Evolutionary conservation across 1,284 basidiomycete genomes (phyloP).

Genomic region (Salmacisia buchloeana): DNA sequence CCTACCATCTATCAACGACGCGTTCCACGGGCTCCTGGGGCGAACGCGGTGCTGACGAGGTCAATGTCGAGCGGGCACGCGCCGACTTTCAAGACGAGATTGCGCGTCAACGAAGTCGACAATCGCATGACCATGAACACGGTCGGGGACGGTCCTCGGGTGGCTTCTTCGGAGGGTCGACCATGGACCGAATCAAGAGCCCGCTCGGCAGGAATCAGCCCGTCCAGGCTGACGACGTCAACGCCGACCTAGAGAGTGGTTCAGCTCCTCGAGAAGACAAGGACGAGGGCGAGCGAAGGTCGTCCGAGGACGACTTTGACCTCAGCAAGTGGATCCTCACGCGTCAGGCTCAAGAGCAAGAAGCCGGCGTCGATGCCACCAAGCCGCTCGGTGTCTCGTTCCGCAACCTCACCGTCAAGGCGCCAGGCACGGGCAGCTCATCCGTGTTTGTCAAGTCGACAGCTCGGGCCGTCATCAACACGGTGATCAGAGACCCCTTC

Average conservation of each 20-base stretch:
- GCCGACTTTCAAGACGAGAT: conserved; percentile 23
- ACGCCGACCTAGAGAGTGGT: conserved; percentile 10
- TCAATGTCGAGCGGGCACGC: conserved; percentile 25
- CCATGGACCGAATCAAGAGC: conserved; percentile 17
- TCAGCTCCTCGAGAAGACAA: conserved; percentile 9
- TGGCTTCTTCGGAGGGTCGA: conserved; percentile 9
- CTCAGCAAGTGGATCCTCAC: conserved; percentile 30
- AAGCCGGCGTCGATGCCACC: conserved; percentile 24
- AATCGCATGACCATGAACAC: conserved; percentile 3
- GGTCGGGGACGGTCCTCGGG: background rate
- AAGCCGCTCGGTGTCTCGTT: conserved; percentile 41
- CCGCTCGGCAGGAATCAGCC: conserved; percentile 15
- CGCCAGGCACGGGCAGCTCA: conserved; percentile 27
- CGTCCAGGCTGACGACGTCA: background rate
- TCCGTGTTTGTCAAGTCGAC: conserved; percentile 39
- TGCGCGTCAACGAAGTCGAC: conserved; percentile 17
- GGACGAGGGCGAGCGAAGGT: background rate
- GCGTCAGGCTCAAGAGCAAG: conserved; percentile 22
- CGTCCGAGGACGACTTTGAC: conserved; percentile 23
- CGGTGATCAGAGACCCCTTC: conserved; percentile 31
- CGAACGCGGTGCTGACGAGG: conserved; percentile 25
- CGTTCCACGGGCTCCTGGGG: conserved; percentile 29
- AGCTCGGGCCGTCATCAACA: conserved; percentile 34
- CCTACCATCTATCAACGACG: background rate
- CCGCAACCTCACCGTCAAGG: conserved; percentile 28